These are phyloP conservation scores for Exophiala spinifera DNA, from an alignment of 2,329 filamentous ascomycete genomes.

Conservation along the genomic window DNA sequence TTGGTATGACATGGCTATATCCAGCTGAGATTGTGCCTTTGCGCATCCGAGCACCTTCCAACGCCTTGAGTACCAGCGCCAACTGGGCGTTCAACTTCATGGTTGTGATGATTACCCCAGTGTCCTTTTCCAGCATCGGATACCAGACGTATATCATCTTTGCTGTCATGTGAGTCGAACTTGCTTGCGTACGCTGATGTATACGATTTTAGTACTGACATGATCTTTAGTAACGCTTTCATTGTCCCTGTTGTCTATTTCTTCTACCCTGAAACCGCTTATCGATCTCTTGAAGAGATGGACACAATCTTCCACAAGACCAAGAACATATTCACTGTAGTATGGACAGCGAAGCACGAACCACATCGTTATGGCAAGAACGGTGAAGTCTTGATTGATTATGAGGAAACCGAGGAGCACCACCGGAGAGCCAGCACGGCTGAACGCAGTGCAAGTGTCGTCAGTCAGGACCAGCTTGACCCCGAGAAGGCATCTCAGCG, in stretches of 20 bases:
- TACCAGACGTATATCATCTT: conserved; percentile 78
- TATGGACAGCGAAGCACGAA: conserved; percentile 49
- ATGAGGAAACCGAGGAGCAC: conserved; percentile 46
- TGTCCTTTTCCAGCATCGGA: conserved; percentile 69
- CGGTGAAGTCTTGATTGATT: conserved; percentile 55
- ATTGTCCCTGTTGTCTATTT: conserved; percentile 58
- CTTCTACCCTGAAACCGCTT: conserved; percentile 61
- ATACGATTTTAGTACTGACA: conserved; percentile 8
- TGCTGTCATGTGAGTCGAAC: conserved; percentile 61
- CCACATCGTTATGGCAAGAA: conserved; percentile 58
- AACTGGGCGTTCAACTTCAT: conserved; percentile 79
- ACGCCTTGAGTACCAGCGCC: conserved; percentile 62
- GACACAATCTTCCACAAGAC: conserved; percentile 64
- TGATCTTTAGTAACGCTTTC: conserved; percentile 45
- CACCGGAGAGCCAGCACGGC: conserved; percentile 31
- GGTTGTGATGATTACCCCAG: conserved; percentile 77
- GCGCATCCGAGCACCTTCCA: conserved; percentile 59
- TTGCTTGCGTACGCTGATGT: background rate
- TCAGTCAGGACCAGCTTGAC: background rate
- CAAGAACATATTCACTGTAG: conserved; percentile 47
- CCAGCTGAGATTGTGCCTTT: conserved; percentile 45
- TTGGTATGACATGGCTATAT: conserved; percentile 45
- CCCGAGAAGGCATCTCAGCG: conserved; percentile 11
- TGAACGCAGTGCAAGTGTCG: conserved; percentile 13
- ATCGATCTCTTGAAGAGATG: conserved; percentile 64